These are phyloP conservation scores for Tranzscheliella williamsii DNA, from an alignment of 1,284 basidiomycete species.

Conservation along the genomic window DNA sequence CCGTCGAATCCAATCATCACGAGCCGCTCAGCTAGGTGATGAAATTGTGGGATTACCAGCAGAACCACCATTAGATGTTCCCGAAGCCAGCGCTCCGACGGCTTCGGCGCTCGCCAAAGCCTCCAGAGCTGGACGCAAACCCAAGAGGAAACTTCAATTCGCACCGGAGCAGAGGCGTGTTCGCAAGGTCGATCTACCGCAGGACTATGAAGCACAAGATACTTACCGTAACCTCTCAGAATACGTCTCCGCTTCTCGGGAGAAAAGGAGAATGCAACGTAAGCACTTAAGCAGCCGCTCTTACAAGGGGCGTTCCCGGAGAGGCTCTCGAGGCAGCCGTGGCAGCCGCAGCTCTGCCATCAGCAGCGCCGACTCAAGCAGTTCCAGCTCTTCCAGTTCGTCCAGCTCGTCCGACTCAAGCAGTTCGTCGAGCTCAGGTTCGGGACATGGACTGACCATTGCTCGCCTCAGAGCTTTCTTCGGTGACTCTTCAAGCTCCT, in stretches of 20 bases:
- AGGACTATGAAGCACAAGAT: constrained; percentile 48
- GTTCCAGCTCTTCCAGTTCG: constrained; percentile 31
- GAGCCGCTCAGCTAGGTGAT: constrained; percentile 25
- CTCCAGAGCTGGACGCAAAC: constrained; percentile 35
- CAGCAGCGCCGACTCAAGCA: constrained; percentile 26
- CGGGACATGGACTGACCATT: constrained; percentile 45
- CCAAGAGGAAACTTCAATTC: constrained; percentile 47
- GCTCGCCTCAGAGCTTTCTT: constrained; percentile 56
- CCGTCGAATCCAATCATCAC: not conserved
- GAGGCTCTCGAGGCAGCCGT: constrained; percentile 25
- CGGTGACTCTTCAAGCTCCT: constrained; percentile 47
- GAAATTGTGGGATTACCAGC: constrained; percentile 28
- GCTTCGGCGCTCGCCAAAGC: constrained; percentile 33
- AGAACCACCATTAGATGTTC: constrained; percentile 34
- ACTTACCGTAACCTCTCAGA: constrained; percentile 54
- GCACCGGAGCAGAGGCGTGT: constrained; percentile 50
- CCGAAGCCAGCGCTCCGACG: constrained; percentile 35
- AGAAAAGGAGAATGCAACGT: constrained; percentile 20
- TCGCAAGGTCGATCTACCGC: constrained; percentile 51
- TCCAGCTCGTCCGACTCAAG: constrained; percentile 17
- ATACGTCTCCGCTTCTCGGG: constrained; percentile 49
- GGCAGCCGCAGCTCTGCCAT: constrained; percentile 15
- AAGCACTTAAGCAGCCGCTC: not conserved
- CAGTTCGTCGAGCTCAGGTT: constrained; percentile 32
- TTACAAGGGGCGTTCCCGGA: constrained; percentile 12